Base-by-base conservation (phyloP, 495 filamentous ascomycete genomes). In the Penicillium atrosanguineum region DNA sequence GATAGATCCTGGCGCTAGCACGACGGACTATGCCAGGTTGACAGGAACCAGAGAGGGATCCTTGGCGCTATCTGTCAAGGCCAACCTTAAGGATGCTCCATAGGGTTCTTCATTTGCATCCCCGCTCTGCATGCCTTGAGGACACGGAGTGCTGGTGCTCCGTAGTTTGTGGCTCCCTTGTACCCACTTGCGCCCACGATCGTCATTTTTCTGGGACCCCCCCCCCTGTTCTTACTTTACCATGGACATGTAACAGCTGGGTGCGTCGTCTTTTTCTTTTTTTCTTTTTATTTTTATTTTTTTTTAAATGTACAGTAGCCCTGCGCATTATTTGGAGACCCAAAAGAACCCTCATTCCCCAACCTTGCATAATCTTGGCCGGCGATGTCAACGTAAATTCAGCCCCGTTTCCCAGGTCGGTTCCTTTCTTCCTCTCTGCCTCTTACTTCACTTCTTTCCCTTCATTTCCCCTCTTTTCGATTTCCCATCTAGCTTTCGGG, bases 31-130 rank as follows among this genome's bases (percentile, higher is more conserved):
- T 60, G 43, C 55, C 57, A 59, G 53, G 52, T 50, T 65, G 61
- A 65, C 63, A 68, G 57, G 59, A 61, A 60, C 52, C 50, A 54
- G 48, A 60, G 44, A 48, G 40, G 40, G 59, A 57, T 57, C 63
- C 64, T 68, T 65, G 62, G 67, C 67, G 48, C 61, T 62, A 63
- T 70, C 69, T 69, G 69, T 71, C 69, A 71, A 60, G 59, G 37
- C 29, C 57, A 69, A 69, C 66, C 62, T 69, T 67, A 69, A 61
- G 64, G 49, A 39, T 51, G 53, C 55, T 50, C 53, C 55, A 64
- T 55, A 59, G 47, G 46, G 47, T 58, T 59, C 40, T 54, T 58
- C 38, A 55, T 60, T 50, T 58, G 43, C 46, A 52, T 59, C 52
- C 57, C 56, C 57, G 48, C 59, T 63, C 57, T 60, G 58, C 56